A percentile compares a stretch with the other conserved stretches of the same genome.
Evolutionary conservation across 2,329 filamentous ascomycete genomes (phyloP).

Genomic region (Colletotrichum chlorophyti): DNA sequence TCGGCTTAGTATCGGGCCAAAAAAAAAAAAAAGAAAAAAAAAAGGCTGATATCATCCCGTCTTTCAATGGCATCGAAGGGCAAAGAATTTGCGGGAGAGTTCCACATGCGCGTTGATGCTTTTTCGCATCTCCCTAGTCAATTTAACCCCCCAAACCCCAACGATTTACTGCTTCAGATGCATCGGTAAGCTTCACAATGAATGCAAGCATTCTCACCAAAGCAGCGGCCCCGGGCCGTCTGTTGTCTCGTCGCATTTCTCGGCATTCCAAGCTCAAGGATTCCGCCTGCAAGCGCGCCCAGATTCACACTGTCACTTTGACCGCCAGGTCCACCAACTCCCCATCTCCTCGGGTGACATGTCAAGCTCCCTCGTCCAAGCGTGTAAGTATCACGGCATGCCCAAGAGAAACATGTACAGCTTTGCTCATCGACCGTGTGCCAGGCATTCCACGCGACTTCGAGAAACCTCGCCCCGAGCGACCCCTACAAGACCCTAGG

Average conservation of each 20-base stretch:
- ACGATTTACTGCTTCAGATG: slow-evolving; percentile 22
- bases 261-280: slow-evolving; percentile 48
- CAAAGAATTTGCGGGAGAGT: slow-evolving; percentile 35
- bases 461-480: slow-evolving; percentile 58
- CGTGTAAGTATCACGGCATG: slow-evolving; percentile 26
- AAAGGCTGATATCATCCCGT: slow-evolving; percentile 29
- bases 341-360: slow-evolving; percentile 39
- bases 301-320: slow-evolving; percentile 27
- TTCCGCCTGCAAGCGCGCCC: slow-evolving; percentile 44
- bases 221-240: slow-evolving; percentile 52
- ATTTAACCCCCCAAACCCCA: slow-evolving; percentile 24
- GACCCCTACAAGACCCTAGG: slow-evolving; percentile 91
- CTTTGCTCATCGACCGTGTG: neutral
- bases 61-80: slow-evolving; percentile 30
- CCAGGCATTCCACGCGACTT: slow-evolving; percentile 68
- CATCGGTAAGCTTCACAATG: slow-evolving; percentile 43
- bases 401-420: neutral
- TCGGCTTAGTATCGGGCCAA: slow-evolving; percentile 29
- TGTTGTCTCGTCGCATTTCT: slow-evolving; percentile 45
- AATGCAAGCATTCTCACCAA: slow-evolving; percentile 55
- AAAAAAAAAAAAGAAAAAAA: slow-evolving; percentile 25
- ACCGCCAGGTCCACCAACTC: slow-evolving; percentile 17
- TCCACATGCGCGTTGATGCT: slow-evolving; percentile 23
- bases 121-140: slow-evolving; percentile 13
- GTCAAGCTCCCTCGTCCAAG: slow-evolving; percentile 27